Evolutionary conservation across 345 rosid genomes (phyloP), one percentile per base, ranked within the genome.

Genomic region (Geranium brycei): DNA sequence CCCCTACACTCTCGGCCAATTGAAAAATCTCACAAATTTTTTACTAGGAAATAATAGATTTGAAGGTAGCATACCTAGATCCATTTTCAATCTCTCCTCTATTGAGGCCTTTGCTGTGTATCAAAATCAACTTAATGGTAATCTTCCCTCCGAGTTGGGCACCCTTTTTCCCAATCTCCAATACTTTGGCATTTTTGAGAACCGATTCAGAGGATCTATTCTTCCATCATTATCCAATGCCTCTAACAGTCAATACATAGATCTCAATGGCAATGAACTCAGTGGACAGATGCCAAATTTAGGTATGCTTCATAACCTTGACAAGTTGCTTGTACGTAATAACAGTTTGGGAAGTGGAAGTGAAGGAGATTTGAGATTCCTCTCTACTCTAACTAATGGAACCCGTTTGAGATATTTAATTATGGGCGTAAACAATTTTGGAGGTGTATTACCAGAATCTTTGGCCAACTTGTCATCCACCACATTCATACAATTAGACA

Each of bases 201-300:
- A 71, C 32, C 4, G 16, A 2, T 66, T 66, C 18, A n/a, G 13
- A 7, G 74, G 72, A 5, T 3, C 56, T 1, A 68, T 74, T 38
- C 76, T 72, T 8, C 3, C 58, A 3, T 71, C 78, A 4, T 17
- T 74, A 47, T 59, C 67, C 14, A 75, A 75, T 69, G 74, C 70
- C n/a, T 68, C 79, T 4, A 35, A 31, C 2, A 65, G 71, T 1
- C 5, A 31, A 3, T 0, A 0, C 1, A 0, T 78, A 4, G 6
- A n/a, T 31, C 38, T 64, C 16, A 11, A 0, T 4, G 5, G 0
- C 0, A 72, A 74, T 68, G 66, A 61, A 14, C 55, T 78, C 16
- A 51, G 11, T 12, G 68, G 58, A 5, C 60, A 47, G n/a, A n/a
- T 64, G 12, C 61, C 51, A 7, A 17, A 60, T 51, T 67, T 72